Evolutionary conservation across 2,329 filamentous ascomycete genomes (phyloP).

Genomic region (Ceratocystis diversiconidia): DNA sequence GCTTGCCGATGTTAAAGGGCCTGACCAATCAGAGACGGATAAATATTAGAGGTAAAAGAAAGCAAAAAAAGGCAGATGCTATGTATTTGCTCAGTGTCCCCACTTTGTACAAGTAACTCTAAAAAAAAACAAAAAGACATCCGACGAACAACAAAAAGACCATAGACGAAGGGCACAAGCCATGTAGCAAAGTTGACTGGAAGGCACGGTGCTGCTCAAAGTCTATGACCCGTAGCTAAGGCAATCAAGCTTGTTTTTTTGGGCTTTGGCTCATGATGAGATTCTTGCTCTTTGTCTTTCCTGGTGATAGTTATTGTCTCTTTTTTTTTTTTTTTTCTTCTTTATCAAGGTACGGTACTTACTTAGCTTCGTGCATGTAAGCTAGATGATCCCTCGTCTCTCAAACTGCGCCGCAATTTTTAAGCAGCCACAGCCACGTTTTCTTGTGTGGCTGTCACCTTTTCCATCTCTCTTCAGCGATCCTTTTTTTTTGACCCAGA

Average conservation of each 20-base stretch:
- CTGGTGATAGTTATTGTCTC: not conserved
- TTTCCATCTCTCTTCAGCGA: not conserved
- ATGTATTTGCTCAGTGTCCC: not conserved
- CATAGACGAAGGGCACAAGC: not conserved
- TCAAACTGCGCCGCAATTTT: not conserved
- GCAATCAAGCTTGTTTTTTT: not conserved
- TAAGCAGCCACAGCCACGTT: not conserved
- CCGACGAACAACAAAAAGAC: not conserved
- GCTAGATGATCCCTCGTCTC: too few species aligned
- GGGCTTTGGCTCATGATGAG: not conserved
- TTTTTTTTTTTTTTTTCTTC: not conserved
- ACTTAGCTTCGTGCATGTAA: too few species aligned
- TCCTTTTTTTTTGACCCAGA: too few species aligned
- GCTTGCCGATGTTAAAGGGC: too few species aligned
- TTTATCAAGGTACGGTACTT: not conserved
- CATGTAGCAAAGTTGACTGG: not conserved
- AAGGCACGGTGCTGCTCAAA: not conserved
- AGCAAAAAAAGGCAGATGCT: not conserved
- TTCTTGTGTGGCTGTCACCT: not conserved
- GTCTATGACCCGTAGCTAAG: not conserved
- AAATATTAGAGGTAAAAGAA: not conserved
- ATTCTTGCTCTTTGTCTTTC: not conserved
- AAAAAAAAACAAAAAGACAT: not conserved
- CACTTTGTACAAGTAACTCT: not conserved
- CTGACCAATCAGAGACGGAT: not conserved